Percentiles rank a stretch among this genome's conserved stretches.
phyloP scores from a whole-genome alignment of 768 basidiomycete species.

The Galerina marginata region DNA sequence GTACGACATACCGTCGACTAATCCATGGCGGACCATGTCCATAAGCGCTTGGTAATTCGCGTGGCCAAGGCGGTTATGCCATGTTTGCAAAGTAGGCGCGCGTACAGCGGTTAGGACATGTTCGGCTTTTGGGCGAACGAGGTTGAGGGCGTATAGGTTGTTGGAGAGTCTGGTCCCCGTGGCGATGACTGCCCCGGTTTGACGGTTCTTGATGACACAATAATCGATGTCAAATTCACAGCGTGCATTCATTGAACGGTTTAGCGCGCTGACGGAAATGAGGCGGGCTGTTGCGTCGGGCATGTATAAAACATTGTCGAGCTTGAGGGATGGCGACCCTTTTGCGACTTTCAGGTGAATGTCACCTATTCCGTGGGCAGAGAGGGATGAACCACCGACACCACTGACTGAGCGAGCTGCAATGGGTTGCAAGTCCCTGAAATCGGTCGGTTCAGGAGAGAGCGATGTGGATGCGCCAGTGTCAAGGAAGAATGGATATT shows the following conservation, averaged over 20 bases:
- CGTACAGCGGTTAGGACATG: slow-evolving; percentile 20
- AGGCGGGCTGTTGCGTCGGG: slow-evolving; percentile 3
- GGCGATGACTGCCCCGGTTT: slow-evolving; percentile 17
- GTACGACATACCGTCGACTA: slow-evolving; percentile 29
- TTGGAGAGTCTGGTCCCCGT: slow-evolving; percentile 11
- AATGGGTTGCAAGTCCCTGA: slow-evolving; percentile 27
- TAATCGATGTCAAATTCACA: slow-evolving; percentile 23
- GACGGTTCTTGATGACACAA: slow-evolving; percentile 11
- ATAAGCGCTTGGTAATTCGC: slow-evolving; percentile 28
- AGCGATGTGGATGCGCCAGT: slow-evolving; percentile 31
- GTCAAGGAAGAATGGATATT: slow-evolving; percentile 29
- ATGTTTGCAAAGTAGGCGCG: slow-evolving; percentile 25
- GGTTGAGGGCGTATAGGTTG: slow-evolving; percentile 23
- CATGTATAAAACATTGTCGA: neutral
- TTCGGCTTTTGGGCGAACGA: slow-evolving; percentile 9
- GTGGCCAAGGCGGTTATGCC: slow-evolving; percentile 35
- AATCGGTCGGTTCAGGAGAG: slow-evolving; percentile 28
- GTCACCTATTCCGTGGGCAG: slow-evolving; percentile 28
- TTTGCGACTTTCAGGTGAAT: slow-evolving; percentile 15
- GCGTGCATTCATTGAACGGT: slow-evolving; percentile 5
- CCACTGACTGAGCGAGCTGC: slow-evolving; percentile 28
- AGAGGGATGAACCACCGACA: slow-evolving; percentile 30
- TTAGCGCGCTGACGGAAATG: slow-evolving; percentile 26
- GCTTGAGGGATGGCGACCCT: neutral
- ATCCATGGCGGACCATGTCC: slow-evolving; percentile 23